Percentiles rank a stretch among this genome's conserved stretches.
Evolutionary conservation across 2,329 filamentous ascomycete species (phyloP).

Genomic region (Stagonosporopsis vannaccii): DNA sequence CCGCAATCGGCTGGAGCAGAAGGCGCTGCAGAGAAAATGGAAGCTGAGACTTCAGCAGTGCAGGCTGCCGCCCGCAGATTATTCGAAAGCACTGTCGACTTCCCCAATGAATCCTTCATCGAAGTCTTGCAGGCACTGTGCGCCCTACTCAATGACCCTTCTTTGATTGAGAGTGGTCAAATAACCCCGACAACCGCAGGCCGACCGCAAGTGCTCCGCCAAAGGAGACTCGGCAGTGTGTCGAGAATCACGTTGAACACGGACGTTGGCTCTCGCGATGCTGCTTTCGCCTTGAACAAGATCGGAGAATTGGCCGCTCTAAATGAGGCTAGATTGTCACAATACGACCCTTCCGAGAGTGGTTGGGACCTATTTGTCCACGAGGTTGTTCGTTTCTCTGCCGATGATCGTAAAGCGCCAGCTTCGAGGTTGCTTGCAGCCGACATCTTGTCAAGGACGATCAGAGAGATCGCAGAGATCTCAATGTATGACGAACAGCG

Average conservation of each 20-base stretch:
- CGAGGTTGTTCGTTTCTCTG: conserved; percentile 60
- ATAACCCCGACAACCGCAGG: conserved; percentile 29
- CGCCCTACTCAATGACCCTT: conserved; percentile 63
- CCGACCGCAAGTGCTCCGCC: conserved; percentile 42
- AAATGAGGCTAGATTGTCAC: conserved; percentile 68
- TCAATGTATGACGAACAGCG: conserved; percentile 57
- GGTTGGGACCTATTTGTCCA: conserved; percentile 77
- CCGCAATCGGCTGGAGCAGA: conserved; percentile 34
- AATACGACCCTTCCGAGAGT: conserved; percentile 69
- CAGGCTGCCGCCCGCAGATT: conserved; percentile 85
- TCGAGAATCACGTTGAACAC: conserved; percentile 51
- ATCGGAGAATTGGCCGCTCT: conserved; percentile 55
- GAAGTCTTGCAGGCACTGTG: conserved; percentile 80
- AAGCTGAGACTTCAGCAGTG: conserved; percentile 83
- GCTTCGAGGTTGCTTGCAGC: conserved; percentile 58
- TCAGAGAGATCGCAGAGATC: conserved; percentile 57
- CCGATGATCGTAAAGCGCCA: conserved; percentile 47
- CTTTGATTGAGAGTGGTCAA: conserved; percentile 32
- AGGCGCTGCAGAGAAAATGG: conserved; percentile 57
- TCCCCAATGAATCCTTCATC: conserved; percentile 81
- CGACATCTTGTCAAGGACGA: conserved; percentile 58
- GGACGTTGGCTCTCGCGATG: conserved; percentile 53
- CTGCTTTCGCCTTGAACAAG: conserved; percentile 58
- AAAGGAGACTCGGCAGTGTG: conserved; percentile 53
- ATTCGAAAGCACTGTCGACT: conserved; percentile 91